phyloP scores from a whole-genome alignment of 306 rosid genomes.

The Hippophae gyantsensis region DNA sequence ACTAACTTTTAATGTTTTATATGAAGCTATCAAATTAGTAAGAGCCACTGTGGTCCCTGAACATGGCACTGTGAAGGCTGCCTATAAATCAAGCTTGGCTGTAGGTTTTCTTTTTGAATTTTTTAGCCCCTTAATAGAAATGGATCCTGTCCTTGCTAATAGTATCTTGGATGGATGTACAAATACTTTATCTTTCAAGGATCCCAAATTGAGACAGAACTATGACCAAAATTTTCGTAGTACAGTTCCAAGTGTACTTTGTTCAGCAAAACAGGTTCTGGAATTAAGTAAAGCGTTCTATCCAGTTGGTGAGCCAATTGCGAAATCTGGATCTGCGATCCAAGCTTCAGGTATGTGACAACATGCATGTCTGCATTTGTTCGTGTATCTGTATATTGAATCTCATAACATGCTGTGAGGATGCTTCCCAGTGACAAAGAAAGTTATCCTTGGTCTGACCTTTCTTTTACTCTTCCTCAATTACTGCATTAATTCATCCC shows the following conservation, averaged over 20 bases:
- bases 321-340: constrained; percentile 63
- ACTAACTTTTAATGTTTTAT: constrained; percentile 36
- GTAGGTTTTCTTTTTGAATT: constrained; percentile 66
- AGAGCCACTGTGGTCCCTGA: constrained; percentile 41
- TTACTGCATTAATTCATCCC: no score
- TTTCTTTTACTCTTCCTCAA: no score
- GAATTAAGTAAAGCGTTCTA: constrained; percentile 34
- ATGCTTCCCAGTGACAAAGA: no score
- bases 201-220: constrained; percentile 21
- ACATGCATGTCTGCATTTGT: not conserved
- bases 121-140: constrained; percentile 43
- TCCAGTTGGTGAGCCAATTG: constrained; percentile 64
- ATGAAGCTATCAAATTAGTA: constrained; percentile 50
- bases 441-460: no score
- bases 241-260: constrained; percentile 29
- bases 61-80: constrained; percentile 37
- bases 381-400: not conserved
- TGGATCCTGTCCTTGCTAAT: constrained; percentile 16
- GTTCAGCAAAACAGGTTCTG: constrained; percentile 59
- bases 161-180: constrained; percentile 16
- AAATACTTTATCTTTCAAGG: constrained; percentile 4
- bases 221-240: constrained; percentile 12
- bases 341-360: constrained; percentile 76
- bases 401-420: no score
- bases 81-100: constrained; percentile 75